Evolutionary conservation across 164 flowering plant genomes (phyloP), one percentile per base, ranked within the genome.

Genomic region (Sextonia rubra): DNA sequence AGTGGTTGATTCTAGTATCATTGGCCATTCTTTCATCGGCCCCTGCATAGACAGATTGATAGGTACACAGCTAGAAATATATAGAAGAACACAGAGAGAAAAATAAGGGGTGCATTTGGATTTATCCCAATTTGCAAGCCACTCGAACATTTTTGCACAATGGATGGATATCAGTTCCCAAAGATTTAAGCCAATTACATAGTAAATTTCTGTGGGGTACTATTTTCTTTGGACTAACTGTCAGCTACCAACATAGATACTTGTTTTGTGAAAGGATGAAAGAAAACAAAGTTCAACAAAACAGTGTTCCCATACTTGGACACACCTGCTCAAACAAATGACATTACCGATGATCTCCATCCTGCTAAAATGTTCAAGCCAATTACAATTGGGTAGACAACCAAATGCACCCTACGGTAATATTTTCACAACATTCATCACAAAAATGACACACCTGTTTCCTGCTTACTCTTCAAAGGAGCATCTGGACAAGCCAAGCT

Each of bases 1-100:
- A 84, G 74, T 83, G 79, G 80, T 82, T 84, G 78, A 71, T 79
- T 80, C 80, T 78, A 84, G 76, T 58, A 68, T 68, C 67, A 24
- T 88, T 83, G 90, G 86, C 85, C 91, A 83, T 77, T 79, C 69
- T 71, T 68, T 79, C 88, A 85, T 81, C 80, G 79, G 86, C 87
- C 88, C 91, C 92, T 88, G 90, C 89, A 91, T 74, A 70, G 66
- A 83, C 14, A 76, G 71, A 49, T 24, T 64, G 29, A 62, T 62
- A 81, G 58, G 78, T 72, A 64, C 74, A 73, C 60, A 71, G 69
- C 68, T 65, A 26, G 73, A 80, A 71, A 81, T 52, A 80, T 75
- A 60, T 73, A 77, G 37, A 70, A 63, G 8, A 37, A 64, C 3
- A 64, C 20, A 5, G 20, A 27, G 37, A 64, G 8, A 25, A 8